Percentiles rank a stretch among this genome's conserved stretches.
Conservation (phyloP, 306 rosid genomes). For the Macrotyloma uniflorum region DNA sequence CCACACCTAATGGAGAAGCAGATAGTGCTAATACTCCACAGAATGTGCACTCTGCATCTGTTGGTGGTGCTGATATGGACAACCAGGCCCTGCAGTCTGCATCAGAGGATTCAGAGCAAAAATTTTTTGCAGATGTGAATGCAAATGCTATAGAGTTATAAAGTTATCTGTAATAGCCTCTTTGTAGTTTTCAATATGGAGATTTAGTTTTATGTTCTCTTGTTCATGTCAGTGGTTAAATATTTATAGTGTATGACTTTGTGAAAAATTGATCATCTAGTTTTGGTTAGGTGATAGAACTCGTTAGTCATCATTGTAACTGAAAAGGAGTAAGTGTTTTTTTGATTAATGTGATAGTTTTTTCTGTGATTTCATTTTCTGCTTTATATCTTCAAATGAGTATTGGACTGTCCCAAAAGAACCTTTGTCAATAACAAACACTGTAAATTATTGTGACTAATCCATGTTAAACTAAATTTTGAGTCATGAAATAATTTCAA, state of each 20-base stretch:
- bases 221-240: background rate
- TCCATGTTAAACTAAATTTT: no score
- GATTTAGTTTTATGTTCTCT: background rate
- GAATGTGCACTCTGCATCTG: background rate
- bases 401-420: no score
- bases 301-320: background rate
- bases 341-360: background rate
- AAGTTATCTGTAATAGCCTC: background rate
- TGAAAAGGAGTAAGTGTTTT: background rate
- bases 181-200: background rate
- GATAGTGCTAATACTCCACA: background rate
- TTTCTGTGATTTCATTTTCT: background rate
- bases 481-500: no score
- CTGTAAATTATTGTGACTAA: no score
- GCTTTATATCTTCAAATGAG: background rate
- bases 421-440: no score
- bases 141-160: background rate
- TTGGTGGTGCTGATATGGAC: background rate
- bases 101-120: background rate
- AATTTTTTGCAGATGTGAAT: constrained; percentile 17
- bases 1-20: background rate
- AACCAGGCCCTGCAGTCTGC: background rate
- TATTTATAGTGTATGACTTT: constrained; percentile 3
- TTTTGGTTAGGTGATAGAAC: background rate
- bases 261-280: background rate